These are phyloP conservation scores for Lactarius vividus DNA, from an alignment of 768 basidiomycete genomes.

Conservation along the genomic window DNA sequence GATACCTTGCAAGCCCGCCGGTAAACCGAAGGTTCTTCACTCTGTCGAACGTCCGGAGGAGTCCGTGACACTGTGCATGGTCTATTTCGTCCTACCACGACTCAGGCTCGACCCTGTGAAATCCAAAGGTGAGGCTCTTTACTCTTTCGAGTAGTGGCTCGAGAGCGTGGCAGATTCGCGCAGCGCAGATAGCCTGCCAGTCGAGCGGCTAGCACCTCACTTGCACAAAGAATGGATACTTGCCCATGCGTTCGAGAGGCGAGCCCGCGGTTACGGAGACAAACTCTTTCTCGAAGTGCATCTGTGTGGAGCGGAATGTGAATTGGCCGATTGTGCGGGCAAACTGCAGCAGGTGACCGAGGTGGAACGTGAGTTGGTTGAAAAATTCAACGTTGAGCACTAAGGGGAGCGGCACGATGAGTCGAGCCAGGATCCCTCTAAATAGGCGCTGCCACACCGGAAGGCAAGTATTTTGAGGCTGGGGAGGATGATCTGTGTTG, in stretches of 20 bases:
- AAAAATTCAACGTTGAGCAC: background rate
- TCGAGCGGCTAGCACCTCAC: background rate
- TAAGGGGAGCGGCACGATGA: background rate
- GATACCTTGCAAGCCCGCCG: background rate
- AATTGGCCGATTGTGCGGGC: background rate
- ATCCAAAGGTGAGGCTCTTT: slow-evolving; percentile 1
- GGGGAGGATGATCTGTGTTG: background rate
- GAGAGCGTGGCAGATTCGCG: slow-evolving; percentile 5
- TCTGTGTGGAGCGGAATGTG: background rate
- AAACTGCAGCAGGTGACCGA: background rate
- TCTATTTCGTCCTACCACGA: background rate
- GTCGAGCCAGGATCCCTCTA: background rate
- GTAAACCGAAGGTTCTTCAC: slow-evolving; percentile 1
- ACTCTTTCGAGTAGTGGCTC: background rate
- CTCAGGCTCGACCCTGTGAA: background rate
- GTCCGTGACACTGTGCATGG: background rate
- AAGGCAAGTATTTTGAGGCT: background rate
- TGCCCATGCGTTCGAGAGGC: too few species aligned
- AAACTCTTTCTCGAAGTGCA: background rate
- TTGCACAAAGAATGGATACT: background rate
- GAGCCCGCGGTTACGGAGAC: background rate
- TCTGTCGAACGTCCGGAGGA: background rate
- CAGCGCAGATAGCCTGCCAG: background rate
- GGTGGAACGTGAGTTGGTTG: background rate
- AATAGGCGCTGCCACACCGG: background rate